These are phyloP conservation scores for Podaxis rugospora DNA, from an alignment of 768 basidiomycete genomes.

Conservation along the genomic window DNA sequence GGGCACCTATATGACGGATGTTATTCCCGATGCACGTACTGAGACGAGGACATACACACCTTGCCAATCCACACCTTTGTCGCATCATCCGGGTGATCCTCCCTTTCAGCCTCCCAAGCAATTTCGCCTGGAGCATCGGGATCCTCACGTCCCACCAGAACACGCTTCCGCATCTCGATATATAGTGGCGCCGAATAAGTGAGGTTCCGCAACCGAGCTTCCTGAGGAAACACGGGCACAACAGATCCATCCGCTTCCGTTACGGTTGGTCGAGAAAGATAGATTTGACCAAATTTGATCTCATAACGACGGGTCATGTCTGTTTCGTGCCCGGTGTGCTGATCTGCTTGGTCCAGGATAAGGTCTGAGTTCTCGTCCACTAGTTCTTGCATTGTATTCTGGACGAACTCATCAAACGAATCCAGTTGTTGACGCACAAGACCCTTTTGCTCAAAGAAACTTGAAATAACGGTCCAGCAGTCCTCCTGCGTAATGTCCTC, in stretches of 20 bases:
- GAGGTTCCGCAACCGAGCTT: constrained; percentile 89
- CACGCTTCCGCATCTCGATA: constrained; percentile 90
- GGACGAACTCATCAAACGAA: constrained; percentile 98
- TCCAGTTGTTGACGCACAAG: constrained; percentile 97
- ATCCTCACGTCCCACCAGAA: constrained; percentile 76
- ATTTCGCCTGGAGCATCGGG: constrained; percentile 79
- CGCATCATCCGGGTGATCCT: constrained; percentile 55
- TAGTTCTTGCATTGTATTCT: constrained; percentile 99
- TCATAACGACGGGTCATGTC: constrained; percentile 90
- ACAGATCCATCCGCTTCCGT: constrained; percentile 96
- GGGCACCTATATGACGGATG: constrained; percentile 63
- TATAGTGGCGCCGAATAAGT: constrained; percentile 96
- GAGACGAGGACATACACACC: constrained; percentile 37
- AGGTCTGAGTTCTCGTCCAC: constrained; percentile 96
- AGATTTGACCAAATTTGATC: constrained; percentile 97
- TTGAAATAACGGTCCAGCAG: constrained; percentile 93
- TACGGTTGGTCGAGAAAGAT: constrained; percentile 89
- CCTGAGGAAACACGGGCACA: constrained; percentile 93
- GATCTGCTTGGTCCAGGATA: constrained; percentile 93
- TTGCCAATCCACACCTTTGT: constrained; percentile 95
- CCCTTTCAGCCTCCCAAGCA: constrained; percentile 72
- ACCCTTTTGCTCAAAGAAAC: constrained; percentile 97
- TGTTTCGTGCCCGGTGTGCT: constrained; percentile 84
- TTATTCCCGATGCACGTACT: constrained; percentile 1
- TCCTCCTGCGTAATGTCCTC: constrained; percentile 90